These are phyloP conservation scores for Zychaea mexicana DNA, from an alignment of 371 early-diverging fungal genomes.

Conservation along the genomic window DNA sequence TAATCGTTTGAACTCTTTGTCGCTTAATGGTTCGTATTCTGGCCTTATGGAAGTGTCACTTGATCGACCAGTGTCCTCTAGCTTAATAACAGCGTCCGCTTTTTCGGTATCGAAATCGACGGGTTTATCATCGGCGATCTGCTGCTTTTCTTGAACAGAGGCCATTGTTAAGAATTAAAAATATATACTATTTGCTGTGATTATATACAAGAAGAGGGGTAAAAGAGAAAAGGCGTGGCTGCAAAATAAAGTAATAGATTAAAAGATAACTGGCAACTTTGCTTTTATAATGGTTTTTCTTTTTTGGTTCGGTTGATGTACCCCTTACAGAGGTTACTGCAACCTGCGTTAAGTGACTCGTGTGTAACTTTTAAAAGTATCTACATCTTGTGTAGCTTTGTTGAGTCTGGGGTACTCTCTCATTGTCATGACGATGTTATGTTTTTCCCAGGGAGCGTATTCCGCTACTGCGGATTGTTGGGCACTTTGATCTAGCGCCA, in stretches of 20 bases:
- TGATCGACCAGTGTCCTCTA: neutral
- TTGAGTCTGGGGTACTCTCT: neutral
- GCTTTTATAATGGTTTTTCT: neutral
- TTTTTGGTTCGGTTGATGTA: neutral
- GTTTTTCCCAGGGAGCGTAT: neutral
- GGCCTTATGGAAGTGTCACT: neutral
- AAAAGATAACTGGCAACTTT: too few species aligned
- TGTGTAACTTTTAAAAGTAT: neutral
- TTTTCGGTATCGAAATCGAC: neutral
- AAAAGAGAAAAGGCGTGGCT: too few species aligned
- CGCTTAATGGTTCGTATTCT: slow-evolving; percentile 4
- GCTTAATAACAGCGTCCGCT: neutral
- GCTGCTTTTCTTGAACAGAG: neutral
- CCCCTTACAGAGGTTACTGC: neutral
- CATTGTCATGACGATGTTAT: too few species aligned
- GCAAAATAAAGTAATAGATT: neutral
- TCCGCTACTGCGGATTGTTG: too few species aligned
- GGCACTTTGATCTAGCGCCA: too few species aligned
- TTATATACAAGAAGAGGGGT: neutral
- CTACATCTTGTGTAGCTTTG: neutral
- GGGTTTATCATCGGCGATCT: neutral
- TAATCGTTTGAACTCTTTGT: slow-evolving; percentile 10
- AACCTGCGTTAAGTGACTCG: neutral
- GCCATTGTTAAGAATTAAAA: neutral
- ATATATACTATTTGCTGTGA: neutral